Percentiles rank a stretch among this genome's conserved stretches.
Conservation (phyloP, 371 early-diverging fungal species). For the Dichotomocladium elegans region DNA sequence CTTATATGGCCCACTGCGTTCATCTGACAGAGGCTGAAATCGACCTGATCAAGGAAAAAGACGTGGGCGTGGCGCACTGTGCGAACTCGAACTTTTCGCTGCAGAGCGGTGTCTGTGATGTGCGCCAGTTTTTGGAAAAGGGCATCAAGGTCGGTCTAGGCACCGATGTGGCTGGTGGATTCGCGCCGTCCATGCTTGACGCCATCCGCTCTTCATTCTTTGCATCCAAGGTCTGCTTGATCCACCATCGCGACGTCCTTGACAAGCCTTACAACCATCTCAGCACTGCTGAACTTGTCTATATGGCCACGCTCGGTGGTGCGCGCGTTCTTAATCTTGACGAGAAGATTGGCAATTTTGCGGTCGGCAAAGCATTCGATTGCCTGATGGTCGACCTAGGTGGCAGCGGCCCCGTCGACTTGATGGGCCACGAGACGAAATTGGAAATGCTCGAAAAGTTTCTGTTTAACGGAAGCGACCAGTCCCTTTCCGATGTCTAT, state of each 20-base stretch:
- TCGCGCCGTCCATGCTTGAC: slow-evolving; percentile 77
- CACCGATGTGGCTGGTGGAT: slow-evolving; percentile 91
- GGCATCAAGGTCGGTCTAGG: slow-evolving; percentile 87
- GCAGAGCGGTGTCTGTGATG: slow-evolving; percentile 78
- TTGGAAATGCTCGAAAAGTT: slow-evolving; percentile 58
- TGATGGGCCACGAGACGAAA: slow-evolving; percentile 46
- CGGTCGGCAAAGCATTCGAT: slow-evolving; percentile 84
- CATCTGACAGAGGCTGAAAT: slow-evolving; percentile 77
- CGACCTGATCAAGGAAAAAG: slow-evolving; percentile 49
- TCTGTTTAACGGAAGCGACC: slow-evolving; percentile 61
- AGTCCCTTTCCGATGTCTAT: slow-evolving; percentile 53
- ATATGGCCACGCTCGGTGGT: slow-evolving; percentile 88
- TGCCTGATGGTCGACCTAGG: slow-evolving; percentile 75
- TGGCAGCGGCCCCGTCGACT: slow-evolving; percentile 37
- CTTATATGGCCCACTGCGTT: slow-evolving; percentile 93
- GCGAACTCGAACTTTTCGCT: slow-evolving; percentile 88
- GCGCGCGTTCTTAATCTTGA: slow-evolving; percentile 75
- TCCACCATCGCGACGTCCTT: slow-evolving; percentile 29
- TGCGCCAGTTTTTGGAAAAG: slow-evolving; percentile 64
- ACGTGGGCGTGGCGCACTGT: slow-evolving; percentile 85
- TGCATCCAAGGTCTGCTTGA: slow-evolving; percentile 56
- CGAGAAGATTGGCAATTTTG: slow-evolving; percentile 76
- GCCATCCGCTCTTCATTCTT: slow-evolving; percentile 77
- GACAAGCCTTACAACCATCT: slow-evolving; percentile 20
- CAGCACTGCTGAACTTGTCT: slow-evolving; percentile 63